A percentile compares a stretch with the other conserved stretches of the same genome.
Evolutionary conservation across 2,329 filamentous ascomycete species (phyloP).

Genomic region (Thielaviopsis populi): DNA sequence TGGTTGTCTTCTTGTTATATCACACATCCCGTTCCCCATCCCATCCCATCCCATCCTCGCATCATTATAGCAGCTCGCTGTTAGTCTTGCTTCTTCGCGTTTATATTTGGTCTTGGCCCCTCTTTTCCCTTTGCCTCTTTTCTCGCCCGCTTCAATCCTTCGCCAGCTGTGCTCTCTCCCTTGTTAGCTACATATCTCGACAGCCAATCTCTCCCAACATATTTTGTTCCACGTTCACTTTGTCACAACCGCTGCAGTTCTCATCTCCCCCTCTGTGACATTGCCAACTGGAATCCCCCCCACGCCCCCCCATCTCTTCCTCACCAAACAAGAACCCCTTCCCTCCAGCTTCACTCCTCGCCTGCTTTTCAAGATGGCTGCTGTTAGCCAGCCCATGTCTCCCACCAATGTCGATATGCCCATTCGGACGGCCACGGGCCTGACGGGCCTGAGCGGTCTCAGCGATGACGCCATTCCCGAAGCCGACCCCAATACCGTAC

Average conservation of each 20-base stretch:
- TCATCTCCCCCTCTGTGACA: background rate
- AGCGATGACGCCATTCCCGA: constrained; percentile 46
- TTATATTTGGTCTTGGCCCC: constrained; percentile 6
- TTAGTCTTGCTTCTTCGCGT: background rate
- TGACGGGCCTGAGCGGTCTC: constrained; percentile 25
- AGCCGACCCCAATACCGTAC: constrained; percentile 41
- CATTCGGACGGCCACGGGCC: constrained; percentile 11
- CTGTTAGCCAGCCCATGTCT: constrained; percentile 6
- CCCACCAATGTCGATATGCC: constrained; percentile 9
- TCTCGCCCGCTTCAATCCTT: background rate
- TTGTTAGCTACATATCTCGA: constrained; percentile 1
- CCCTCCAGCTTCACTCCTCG: background rate
- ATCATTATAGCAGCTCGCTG: constrained; percentile 3
- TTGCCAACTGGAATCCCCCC: background rate
- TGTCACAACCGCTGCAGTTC: background rate
- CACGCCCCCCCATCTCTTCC: constrained; percentile 13
- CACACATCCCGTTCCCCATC: background rate
- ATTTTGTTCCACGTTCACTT: background rate
- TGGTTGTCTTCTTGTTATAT: background rate
- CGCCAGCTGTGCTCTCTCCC: background rate
- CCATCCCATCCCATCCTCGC: background rate
- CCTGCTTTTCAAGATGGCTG: constrained; percentile 10
- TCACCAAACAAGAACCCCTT: constrained; percentile 15
- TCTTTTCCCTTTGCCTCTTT: background rate
- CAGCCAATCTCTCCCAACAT: background rate